Conservation (phyloP, 2,329 filamentous ascomycete species). For the Basipetospora chlamydospora region DNA sequence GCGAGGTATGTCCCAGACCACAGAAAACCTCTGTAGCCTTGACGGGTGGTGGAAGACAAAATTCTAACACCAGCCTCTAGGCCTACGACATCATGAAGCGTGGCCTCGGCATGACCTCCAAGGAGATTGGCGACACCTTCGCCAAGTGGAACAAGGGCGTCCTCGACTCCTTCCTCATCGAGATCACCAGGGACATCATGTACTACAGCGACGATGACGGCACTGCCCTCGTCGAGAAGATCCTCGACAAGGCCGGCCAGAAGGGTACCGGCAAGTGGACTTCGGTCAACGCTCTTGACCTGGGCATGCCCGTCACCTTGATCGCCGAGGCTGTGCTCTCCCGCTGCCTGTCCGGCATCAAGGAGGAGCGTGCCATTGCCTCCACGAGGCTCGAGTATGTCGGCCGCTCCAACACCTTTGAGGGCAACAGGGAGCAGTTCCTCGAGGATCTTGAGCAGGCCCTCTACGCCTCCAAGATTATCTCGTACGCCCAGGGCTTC, state of each 20-base stretch:
- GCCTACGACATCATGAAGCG: slow-evolving; percentile 99
- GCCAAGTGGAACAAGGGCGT: slow-evolving; percentile 97
- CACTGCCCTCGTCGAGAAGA: slow-evolving; percentile 89
- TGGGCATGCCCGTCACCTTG: slow-evolving; percentile 95
- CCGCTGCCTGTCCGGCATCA: slow-evolving; percentile 86
- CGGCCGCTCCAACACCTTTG: slow-evolving; percentile 63
- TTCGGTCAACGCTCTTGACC: slow-evolving; percentile 94
- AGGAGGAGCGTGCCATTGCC: slow-evolving; percentile 79
- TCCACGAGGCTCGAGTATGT: slow-evolving; percentile 58
- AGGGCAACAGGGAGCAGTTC: slow-evolving; percentile 85
- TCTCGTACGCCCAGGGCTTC: slow-evolving; percentile 98
- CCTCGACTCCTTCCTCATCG: slow-evolving; percentile 96
- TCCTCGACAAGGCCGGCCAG: slow-evolving; percentile 94
- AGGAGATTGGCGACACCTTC: slow-evolving; percentile 94
- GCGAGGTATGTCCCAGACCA: slow-evolving; percentile 53
- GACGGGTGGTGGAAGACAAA: background rate
- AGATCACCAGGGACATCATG: slow-evolving; percentile 97
- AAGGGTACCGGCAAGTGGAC: slow-evolving; percentile 99
- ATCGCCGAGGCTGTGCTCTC: slow-evolving; percentile 96
- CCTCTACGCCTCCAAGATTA: slow-evolving; percentile 98
- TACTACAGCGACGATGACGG: slow-evolving; percentile 96
- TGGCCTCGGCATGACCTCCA: slow-evolving; percentile 72
- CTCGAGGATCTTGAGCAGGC: slow-evolving; percentile 97
- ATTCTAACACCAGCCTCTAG: slow-evolving; percentile 30
- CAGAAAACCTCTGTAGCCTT: background rate